Base-by-base conservation (phyloP, 495 filamentous ascomycete genomes). In the Daldinia loculata region DNA sequence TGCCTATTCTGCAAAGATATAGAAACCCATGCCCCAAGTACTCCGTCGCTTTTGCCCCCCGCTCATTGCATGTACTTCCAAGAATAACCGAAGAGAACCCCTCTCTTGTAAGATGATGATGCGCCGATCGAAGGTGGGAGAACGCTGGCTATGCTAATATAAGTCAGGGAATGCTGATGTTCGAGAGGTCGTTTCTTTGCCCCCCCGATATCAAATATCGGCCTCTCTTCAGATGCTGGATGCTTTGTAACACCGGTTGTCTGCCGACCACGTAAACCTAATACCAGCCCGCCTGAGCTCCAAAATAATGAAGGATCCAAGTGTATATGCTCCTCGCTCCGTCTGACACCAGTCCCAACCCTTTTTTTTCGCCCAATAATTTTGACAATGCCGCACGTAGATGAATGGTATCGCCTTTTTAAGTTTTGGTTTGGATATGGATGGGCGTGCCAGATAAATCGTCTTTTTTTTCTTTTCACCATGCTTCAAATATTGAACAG, bases 91-190 rank as follows among this genome's bases (percentile, higher is more conserved):
- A 66, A 61, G 43, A 65, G 24, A 61, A 48, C 43, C 43, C 43
- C 45, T 62, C 50, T 53, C 50, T 69, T 56, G 51, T 52, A 43
- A 55, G 52, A 66, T 61, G 43, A 48, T 48, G 65, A 69, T 73
- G 62, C 70, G 62, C 70, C 62, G 62, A 67, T 72, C 66, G 61
- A 73, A 62, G 55, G 58, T 53, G 60, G 60, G 58, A 72, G 64
- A 73, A 73, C 70, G 70, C 70, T 69, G 66, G 58, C 62, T 56
- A 73, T 73, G 70, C 70, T 73, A 73, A 73, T 52, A 73, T 52
- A 73, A 73, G 61, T 73, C 57, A 69, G 61, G 65, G 70, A 48
- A 73, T 73, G 66, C 66, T 63, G 57, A 73, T 69, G 45, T 43
- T 39, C 45, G 41, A 53, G 62, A 72, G 70, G 57, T 56, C 61